Percentiles rank a stretch among this genome's conserved stretches.
phyloP scores from a whole-genome alignment of 371 early-diverging fungal species.

The Mucor saturninus region DNA sequence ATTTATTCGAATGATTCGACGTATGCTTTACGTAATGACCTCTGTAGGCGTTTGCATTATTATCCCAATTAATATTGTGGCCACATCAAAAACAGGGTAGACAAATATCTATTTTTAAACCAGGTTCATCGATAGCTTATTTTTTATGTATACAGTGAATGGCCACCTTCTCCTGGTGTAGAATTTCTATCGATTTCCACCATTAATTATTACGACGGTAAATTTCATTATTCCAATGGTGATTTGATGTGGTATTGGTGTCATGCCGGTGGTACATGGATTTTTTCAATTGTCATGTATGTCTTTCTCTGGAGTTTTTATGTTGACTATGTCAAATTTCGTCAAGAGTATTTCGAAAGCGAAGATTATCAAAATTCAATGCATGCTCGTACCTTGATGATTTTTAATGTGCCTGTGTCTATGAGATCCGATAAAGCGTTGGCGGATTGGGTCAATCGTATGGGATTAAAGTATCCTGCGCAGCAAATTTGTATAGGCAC shows the following conservation, averaged over 20 bases:
- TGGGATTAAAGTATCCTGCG: constrained; percentile 52
- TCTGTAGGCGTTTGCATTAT: constrained; percentile 62
- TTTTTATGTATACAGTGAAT: constrained; percentile 29
- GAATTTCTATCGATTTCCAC: constrained; percentile 47
- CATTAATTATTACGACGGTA: constrained; percentile 42
- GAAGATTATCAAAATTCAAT: constrained; percentile 63
- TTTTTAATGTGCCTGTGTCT: constrained; percentile 69
- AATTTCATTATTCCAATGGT: constrained; percentile 30
- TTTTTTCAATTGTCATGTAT: constrained; percentile 57
- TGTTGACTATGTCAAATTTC: constrained; percentile 56
- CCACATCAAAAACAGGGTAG: constrained; percentile 60
- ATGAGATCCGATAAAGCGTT: constrained; percentile 66
- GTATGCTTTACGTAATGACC: constrained; percentile 61
- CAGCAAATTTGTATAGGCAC: constrained; percentile 74
- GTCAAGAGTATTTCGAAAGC: constrained; percentile 65
- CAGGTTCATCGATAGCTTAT: background rate
- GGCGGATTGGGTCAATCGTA: constrained; percentile 51
- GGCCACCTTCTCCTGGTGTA: constrained; percentile 43
- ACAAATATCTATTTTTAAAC: background rate
- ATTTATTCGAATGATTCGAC: constrained; percentile 68
- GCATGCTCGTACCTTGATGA: constrained; percentile 70
- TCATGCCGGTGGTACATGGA: constrained; percentile 63
- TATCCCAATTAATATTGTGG: constrained; percentile 69
- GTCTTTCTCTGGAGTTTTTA: constrained; percentile 54
- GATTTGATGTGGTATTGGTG: constrained; percentile 61